phyloP scores from a whole-genome alignment of 1,139 yeast species.

The Kodamaea sp. region DNA sequence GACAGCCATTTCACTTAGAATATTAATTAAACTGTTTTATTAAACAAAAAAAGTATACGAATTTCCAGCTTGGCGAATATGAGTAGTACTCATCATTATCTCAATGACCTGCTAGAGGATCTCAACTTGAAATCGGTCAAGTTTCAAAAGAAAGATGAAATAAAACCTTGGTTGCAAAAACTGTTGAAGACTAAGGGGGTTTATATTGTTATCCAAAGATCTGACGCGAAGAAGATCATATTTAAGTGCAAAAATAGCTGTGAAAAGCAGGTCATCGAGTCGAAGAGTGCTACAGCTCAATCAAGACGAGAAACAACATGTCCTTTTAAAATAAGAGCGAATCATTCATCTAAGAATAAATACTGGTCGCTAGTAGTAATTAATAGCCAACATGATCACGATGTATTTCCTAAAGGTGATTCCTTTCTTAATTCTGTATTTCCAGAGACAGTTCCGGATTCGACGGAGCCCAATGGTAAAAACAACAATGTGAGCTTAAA shows the following conservation, averaged over 20 bases:
- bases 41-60: too few relatives aligned
- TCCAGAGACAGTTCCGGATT: not conserved
- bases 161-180: slow-evolving; percentile 67
- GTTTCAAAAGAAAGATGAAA: slow-evolving; percentile 27
- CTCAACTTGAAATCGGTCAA: slow-evolving; percentile 13
- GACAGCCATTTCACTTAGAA: too few relatives aligned
- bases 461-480: too few relatives aligned
- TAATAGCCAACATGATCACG: slow-evolving; percentile 50
- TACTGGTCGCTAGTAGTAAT: slow-evolving; percentile 62
- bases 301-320: slow-evolving; percentile 39
- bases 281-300: slow-evolving; percentile 8
- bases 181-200: slow-evolving; percentile 49
- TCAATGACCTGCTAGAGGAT: slow-evolving; percentile 7
- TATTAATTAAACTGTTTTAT: too few relatives aligned
- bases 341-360: slow-evolving; percentile 52
- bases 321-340: slow-evolving; percentile 69
- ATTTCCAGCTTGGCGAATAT: too few relatives aligned
- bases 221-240: slow-evolving; percentile 64
- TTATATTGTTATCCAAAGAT: slow-evolving; percentile 63
- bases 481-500: too few relatives aligned
- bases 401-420: slow-evolving; percentile 8
- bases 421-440: not conserved
- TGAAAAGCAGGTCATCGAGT: slow-evolving; percentile 11
- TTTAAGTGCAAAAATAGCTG: slow-evolving; percentile 54
- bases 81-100: too few relatives aligned